Conservation (phyloP, 805 yeast genomes). For the Kuraishia hungarica region DNA sequence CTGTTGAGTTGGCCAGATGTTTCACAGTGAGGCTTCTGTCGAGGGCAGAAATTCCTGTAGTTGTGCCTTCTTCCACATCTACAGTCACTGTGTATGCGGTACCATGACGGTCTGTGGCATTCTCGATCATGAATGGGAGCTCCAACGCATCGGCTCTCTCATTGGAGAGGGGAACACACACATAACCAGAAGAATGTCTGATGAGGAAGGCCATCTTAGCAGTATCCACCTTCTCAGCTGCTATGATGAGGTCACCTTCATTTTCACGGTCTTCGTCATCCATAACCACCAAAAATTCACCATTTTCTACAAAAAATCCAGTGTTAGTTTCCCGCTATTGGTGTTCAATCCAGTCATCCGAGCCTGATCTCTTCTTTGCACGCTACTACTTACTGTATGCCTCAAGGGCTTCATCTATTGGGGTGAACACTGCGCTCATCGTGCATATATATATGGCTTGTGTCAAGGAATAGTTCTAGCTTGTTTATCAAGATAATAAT, state of each 20-base stretch:
- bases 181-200: conserved; percentile 80
- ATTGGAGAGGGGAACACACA: conserved; percentile 81
- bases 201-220: conserved; percentile 93
- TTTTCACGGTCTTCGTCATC: conserved; percentile 95
- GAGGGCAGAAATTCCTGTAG: conserved; percentile 94
- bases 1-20: conserved; percentile 52
- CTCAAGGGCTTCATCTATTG: conserved; percentile 64
- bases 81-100: conserved; percentile 95
- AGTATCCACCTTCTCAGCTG: conserved; percentile 76
- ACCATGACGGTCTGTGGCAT: conserved; percentile 76
- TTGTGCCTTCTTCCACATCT: conserved; percentile 80
- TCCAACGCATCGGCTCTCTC: conserved; percentile 73
- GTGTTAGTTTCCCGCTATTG: too few species aligned
- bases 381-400: conserved; percentile 42
- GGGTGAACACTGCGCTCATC: conserved; percentile 25
- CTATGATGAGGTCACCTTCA: conserved; percentile 93
- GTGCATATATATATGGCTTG: background rate
- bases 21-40: conserved; percentile 84
- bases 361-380: background rate
- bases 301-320: conserved; percentile 33
- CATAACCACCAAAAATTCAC: conserved; percentile 89
- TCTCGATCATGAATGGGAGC: conserved; percentile 67
- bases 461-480: too few species aligned
- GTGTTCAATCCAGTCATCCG: background rate
- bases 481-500: too few species aligned